Base-by-base conservation (phyloP, 352 stramenopile species). In the Aphanomyces invadans region DNA sequence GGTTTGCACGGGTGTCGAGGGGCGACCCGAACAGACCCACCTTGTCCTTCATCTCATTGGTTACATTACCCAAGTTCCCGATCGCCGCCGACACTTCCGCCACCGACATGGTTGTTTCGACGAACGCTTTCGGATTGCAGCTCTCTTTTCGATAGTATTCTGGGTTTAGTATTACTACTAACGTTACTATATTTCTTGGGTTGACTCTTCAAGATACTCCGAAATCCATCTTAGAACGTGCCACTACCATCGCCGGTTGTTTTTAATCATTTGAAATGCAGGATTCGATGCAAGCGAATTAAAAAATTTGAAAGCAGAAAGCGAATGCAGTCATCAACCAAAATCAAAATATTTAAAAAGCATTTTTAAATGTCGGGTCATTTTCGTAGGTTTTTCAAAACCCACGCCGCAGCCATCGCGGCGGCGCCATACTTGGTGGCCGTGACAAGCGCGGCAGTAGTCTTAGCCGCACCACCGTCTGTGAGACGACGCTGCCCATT, bases 11-110 rank as follows among this genome's bases (percentile, higher is more conserved):
- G 67, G 83, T 89, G 74, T 94, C 85, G 72, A 92, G 81, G 56
- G 81, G 81, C 54, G 85, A 92, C 46, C 80, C 79, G 69, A 92
- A 92, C 15, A 94, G 75, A 68, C 83, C 90, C 79, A 91, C 89
- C 65, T 94, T 94, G 51, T 91, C 80, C 62, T 85, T 83, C 65
- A 94, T 92, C 62, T 76, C 83, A 42, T 83, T 83, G 65, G 85
- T 91, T 68, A 91, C 74, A 71, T 90, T 82, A 71, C 90, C 91
- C 70, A 94, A 91, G 70, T 73, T 87, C 64, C 81, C 87, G 73
- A 94, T 94, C 74, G 80, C 85, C 67, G 59, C 36, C 23, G 45
- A 39, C 10, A 65, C 59, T 29, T 65, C 59, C 11, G 36, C 11
- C 11, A 65, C 38, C 11, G 42, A 39, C 29, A 31, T 65, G 25